Conservation (phyloP, 2,329 filamentous ascomycete species). For the Macroventuria anomochaeta region DNA sequence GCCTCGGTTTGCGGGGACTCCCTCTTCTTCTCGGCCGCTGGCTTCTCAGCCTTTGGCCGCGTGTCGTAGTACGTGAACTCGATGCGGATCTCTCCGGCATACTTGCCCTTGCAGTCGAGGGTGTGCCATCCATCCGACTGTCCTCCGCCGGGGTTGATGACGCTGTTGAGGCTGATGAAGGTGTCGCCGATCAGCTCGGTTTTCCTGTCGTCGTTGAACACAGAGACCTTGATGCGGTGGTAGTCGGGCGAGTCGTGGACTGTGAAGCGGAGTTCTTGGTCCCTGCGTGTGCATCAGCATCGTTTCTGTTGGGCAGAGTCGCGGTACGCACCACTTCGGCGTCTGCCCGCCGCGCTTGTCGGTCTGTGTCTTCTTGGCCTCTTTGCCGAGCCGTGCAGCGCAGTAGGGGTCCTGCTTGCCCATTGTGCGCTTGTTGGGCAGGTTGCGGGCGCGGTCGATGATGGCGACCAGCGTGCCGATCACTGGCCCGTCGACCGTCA, state of each 20-base stretch:
- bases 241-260: slow-evolving; percentile 98
- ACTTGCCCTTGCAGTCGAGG: slow-evolving; percentile 88
- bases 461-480: slow-evolving; percentile 94
- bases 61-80: slow-evolving; percentile 97
- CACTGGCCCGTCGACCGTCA: slow-evolving; percentile 88
- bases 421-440: slow-evolving; percentile 96
- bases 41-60: slow-evolving; percentile 79
- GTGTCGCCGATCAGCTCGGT: slow-evolving; percentile 95
- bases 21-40: slow-evolving; percentile 62
- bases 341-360: slow-evolving; percentile 95
- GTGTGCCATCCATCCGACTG: slow-evolving; percentile 93
- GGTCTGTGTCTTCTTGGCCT: slow-evolving; percentile 95
- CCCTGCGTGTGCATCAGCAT: slow-evolving; percentile 65
- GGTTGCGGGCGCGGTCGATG: slow-evolving; percentile 93
- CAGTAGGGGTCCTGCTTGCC: slow-evolving; percentile 99
- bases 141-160: slow-evolving; percentile 86
- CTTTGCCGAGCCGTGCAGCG: slow-evolving; percentile 89
- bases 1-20: slow-evolving; percentile 42
- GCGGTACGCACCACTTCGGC: slow-evolving; percentile 79
- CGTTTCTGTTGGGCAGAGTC: background rate
- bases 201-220: slow-evolving; percentile 98
- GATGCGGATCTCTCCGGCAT: slow-evolving; percentile 91
- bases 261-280: slow-evolving; percentile 93
- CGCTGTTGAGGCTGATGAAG: slow-evolving; percentile 81
- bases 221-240: slow-evolving; percentile 90